Evolutionary conservation across 768 basidiomycete species (phyloP).

Genomic region (Amanita polypyramis): DNA sequence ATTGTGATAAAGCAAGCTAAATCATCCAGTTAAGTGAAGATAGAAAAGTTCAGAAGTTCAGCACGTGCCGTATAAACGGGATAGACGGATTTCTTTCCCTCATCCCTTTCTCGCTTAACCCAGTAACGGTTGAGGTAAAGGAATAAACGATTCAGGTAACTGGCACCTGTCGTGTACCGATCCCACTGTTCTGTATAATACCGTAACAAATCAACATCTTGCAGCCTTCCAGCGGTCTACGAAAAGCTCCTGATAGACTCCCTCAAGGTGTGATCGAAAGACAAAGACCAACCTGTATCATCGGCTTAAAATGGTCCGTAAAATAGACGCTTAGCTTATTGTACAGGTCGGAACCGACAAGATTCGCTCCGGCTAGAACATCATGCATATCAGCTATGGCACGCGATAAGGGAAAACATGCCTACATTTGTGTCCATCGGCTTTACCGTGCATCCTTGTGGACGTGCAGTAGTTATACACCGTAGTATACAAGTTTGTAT

Average conservation of each 20-base stretch:
- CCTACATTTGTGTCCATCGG: constrained; percentile 62
- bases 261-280: background rate
- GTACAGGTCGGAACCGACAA: constrained; percentile 97
- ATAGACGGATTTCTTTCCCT: constrained; percentile 93
- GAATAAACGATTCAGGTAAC: constrained; percentile 94
- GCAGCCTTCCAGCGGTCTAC: constrained; percentile 71
- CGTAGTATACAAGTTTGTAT: constrained; percentile 81
- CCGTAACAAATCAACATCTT: constrained; percentile 84
- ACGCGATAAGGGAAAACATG: constrained; percentile 21
- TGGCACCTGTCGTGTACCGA: constrained; percentile 93
- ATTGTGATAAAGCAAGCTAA: constrained; percentile 90
- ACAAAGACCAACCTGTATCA: constrained; percentile 33
- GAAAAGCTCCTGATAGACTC: constrained; percentile 12
- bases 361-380: constrained; percentile 75
- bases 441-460: constrained; percentile 62
- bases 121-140: constrained; percentile 98
- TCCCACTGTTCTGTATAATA: constrained; percentile 95
- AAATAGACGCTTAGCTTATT: constrained; percentile 90
- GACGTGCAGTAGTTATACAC: constrained; percentile 99
- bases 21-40: constrained; percentile 4
- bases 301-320: constrained; percentile 68
- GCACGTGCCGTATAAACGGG: constrained; percentile 84
- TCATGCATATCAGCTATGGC: constrained; percentile 25
- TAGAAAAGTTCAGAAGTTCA: background rate
- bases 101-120: constrained; percentile 98